A percentile compares a stretch with the other conserved stretches of the same genome.
Evolutionary conservation across 2,329 filamentous ascomycete species (phyloP).

Genomic region (Aureobasidium sp.): DNA sequence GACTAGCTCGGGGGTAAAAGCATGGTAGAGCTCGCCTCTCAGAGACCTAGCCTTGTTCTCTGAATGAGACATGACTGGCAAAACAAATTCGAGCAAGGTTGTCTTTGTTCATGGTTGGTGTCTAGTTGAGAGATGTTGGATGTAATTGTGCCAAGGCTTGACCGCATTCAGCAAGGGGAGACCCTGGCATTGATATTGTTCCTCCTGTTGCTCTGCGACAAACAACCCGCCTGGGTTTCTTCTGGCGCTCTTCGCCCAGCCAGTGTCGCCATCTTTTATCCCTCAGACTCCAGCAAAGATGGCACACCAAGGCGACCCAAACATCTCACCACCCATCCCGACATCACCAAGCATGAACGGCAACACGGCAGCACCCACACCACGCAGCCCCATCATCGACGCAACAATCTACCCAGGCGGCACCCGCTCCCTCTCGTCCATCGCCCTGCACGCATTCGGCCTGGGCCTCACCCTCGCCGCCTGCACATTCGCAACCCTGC

Average conservation of each 20-base stretch:
- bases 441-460: conserved; percentile 40
- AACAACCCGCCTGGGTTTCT: background rate
- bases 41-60: conserved; percentile 30
- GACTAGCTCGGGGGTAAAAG: conserved; percentile 63
- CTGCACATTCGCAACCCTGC: conserved; percentile 26
- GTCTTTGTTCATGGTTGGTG: background rate
- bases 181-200: conserved; percentile 13
- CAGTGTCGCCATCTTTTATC: background rate
- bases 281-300: background rate
- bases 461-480: conserved; percentile 35
- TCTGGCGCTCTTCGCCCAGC: background rate
- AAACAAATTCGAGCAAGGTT: background rate
- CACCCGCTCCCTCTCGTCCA: conserved; percentile 40
- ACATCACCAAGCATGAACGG: background rate
- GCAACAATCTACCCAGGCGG: conserved; percentile 35
- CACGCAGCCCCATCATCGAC: conserved; percentile 21
- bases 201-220: too few species aligned
- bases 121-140: background rate
- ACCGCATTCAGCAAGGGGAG: background rate
- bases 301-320: conserved; percentile 17
- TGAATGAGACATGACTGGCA: conserved; percentile 18
- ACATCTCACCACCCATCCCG: conserved; percentile 16
- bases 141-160: background rate
- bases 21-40: conserved; percentile 58
- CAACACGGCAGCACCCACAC: conserved; percentile 12